Evolutionary conservation across 2,329 filamentous ascomycete species (phyloP), one percentile per base, ranked within the genome.

Genomic region (Colletotrichum horii): DNA sequence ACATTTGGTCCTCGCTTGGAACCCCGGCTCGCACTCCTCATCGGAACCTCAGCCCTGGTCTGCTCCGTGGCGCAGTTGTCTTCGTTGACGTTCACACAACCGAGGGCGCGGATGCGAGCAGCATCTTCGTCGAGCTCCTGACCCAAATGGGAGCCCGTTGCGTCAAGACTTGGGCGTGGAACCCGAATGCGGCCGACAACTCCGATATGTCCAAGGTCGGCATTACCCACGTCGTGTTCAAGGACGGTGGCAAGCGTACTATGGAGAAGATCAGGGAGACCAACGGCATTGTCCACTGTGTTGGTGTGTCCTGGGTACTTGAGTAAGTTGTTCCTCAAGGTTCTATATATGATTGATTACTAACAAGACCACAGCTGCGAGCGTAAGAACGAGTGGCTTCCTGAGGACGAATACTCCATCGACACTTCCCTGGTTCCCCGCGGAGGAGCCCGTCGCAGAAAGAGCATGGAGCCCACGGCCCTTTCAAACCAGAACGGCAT

Each of bases 171-270:
- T 97, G 95, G 95, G 87, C 87, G 60, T 96, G 94, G 93, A 93
- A 93, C 80, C 91, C 92, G 8, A 84, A 74, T 69, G 85, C 83
- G 61, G 75, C 82, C 24, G 78, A 81, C 4, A 79, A 79, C 28
- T 80, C 81, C 8, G 82, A 83, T 16, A 82, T 83, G 56, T 82
- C 82, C 65, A 94, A 92, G 82, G 87, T 95, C 75, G 94, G 93
- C 7, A 95, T 98, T 79, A 98, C 95, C 0, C 96, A 98, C 81
- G 94, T 98, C 9, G 92, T 98, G 8, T 98, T 93, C 88, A 98
- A 98, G 83, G 96, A 98, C 81, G 96, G 96, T 61, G 93, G 93
- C 56, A 93, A 93, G 80, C 89, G 93, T 30, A 98, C 95, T 1
- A 85, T 98, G 78, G 93, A 97, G 81, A 97, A 96, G 84, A 93